Conservation (phyloP, 2,329 filamentous ascomycete species). For the Stachybotrys chartarum region DNA sequence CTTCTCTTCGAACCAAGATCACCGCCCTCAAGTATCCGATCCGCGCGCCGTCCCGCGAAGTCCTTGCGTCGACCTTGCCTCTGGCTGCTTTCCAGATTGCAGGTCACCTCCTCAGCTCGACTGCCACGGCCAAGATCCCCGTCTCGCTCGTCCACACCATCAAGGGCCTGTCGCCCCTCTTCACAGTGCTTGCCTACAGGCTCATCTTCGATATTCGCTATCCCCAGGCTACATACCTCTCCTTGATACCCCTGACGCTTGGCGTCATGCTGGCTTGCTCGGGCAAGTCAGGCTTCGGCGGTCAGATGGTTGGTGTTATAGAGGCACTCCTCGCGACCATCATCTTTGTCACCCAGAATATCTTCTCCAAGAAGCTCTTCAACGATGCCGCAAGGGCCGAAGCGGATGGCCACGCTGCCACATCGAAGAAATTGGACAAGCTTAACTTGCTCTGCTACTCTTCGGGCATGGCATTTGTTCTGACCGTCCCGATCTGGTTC, state of each 20-base stretch:
- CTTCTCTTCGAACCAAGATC: conserved; percentile 60
- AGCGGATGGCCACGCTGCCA: conserved; percentile 56
- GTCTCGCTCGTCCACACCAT: conserved; percentile 98
- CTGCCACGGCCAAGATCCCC: conserved; percentile 88
- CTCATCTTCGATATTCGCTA: conserved; percentile 85
- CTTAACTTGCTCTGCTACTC: conserved; percentile 95
- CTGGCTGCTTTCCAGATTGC: conserved; percentile 88
- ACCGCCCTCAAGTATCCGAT: conserved; percentile 81
- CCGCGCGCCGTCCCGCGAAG: conserved; percentile 69
- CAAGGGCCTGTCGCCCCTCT: conserved; percentile 91
- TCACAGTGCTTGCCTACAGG: conserved; percentile 91
- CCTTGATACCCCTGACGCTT: conserved; percentile 80
- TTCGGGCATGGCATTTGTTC: conserved; percentile 82
- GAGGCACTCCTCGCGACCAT: conserved; percentile 86
- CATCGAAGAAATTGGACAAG: conserved; percentile 83
- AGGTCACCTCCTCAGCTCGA: conserved; percentile 88
- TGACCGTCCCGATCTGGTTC: conserved; percentile 89
- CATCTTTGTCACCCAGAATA: conserved; percentile 96
- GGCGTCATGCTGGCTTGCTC: conserved; percentile 98
- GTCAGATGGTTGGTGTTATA: conserved; percentile 82
- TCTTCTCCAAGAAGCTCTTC: conserved; percentile 96
- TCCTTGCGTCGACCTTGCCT: conserved; percentile 83
- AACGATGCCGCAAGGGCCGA: conserved; percentile 87
- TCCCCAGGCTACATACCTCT: conserved; percentile 78
- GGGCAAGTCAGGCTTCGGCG: conserved; percentile 67